Base-by-base conservation (phyloP, 2,329 filamentous ascomycete genomes). In the Fusarium sp. region DNA sequence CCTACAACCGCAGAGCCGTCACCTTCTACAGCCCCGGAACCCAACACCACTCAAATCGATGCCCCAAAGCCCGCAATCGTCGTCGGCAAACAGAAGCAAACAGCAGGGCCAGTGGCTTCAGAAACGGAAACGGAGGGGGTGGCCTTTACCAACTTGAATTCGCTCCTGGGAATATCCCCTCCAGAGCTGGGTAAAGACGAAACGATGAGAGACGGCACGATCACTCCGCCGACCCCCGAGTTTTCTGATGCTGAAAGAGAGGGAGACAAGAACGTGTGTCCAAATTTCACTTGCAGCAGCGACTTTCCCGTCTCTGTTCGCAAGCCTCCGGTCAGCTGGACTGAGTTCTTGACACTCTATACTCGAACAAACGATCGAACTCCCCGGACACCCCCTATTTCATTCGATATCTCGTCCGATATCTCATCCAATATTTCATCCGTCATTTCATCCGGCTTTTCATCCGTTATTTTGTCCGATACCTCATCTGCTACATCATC, bases 371-470 rank as follows among this genome's bases (percentile, higher is more conserved):
- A 51, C 18, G 20, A 32, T 9, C 20, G 4, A 51, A 32, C 30
- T n/a, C 29, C 47, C 34, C 47, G 22, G 18, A 32, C 29, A 10
- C 34, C 18, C 18, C 18, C 34, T 38, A 38, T 2, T 38, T 38
- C 6, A 4, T 12, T 10, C 32, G 5, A 0, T 34, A 9, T 2
- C 9, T 34, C 30, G 0, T 34, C 30, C 3, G 16, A 4, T 38
- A 18, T 6, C 5, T 38, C 32, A 38, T 38, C 32, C 1, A 4
- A 34, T 2, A 4, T 34, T 18, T 34, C 32, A 8, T 34, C 30
- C 16, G 15, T 9, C 0, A 1, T n/a, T n/a, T n/a, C 5, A 4
- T 38, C 34, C 2, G 3, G 6, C 24, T 24, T 8, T 9, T 38
- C 34, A 6, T 7, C 34, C 34, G 34, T 5, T n/a, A 11, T 5